A percentile compares a stretch with the other conserved stretches of the same genome.
Evolutionary conservation across 257 asterid species (phyloP).

Genomic region (Scutellaria barbata): DNA sequence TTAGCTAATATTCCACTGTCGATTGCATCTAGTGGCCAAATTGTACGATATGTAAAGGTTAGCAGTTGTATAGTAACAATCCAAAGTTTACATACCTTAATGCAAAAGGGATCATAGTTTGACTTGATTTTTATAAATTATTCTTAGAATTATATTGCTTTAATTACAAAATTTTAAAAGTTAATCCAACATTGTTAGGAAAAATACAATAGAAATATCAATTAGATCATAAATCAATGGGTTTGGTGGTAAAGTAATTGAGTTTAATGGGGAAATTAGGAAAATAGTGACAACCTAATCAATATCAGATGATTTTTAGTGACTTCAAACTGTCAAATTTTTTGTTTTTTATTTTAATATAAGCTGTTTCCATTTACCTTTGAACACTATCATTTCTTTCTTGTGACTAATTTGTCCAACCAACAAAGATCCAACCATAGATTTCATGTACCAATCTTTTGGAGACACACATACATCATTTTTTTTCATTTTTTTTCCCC

Average conservation of each 20-base stretch:
- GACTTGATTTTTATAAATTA: no score
- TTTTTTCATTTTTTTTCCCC: slow-evolving; percentile 25
- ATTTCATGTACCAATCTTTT: slow-evolving; percentile 76
- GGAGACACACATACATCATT: slow-evolving; percentile 63
- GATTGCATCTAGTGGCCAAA: no score
- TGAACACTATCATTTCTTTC: slow-evolving; percentile 39
- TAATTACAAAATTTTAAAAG: no score
- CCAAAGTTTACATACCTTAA: no score
- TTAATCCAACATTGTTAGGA: no score
- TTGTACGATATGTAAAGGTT: no score
- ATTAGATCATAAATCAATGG: not conserved
- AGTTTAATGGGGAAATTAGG: not conserved
- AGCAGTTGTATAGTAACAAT: no score
- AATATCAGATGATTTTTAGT: slow-evolving; percentile 29
- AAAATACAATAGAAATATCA: not conserved
- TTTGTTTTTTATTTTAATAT: not conserved
- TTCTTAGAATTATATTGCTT: no score
- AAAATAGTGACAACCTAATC: slow-evolving; percentile 28
- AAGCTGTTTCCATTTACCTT: slow-evolving; percentile 27
- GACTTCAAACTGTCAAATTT: slow-evolving; percentile 35
- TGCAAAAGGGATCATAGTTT: no score
- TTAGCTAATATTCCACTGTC: no score
- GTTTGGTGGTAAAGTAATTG: slow-evolving; percentile 19
- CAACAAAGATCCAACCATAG: slow-evolving; percentile 64
- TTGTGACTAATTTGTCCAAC: slow-evolving; percentile 50